Evolutionary conservation across 139 green algal genomes (phyloP), one percentile per base, ranked within the genome.

Genomic region (Trebouxia sp.): DNA sequence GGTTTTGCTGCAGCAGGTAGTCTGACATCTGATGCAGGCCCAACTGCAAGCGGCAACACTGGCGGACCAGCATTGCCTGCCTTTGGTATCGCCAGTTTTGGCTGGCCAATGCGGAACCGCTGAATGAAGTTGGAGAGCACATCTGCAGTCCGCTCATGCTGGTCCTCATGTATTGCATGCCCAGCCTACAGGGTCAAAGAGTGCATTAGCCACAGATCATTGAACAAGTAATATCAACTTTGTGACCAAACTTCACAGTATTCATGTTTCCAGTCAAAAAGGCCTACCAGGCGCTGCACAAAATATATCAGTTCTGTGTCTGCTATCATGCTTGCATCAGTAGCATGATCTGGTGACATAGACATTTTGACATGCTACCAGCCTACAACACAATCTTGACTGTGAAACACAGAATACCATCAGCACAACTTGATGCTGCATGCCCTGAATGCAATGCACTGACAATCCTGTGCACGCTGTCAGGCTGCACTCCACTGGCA

Each of bases 111-210:
- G 10, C 90, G 77, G 82, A 97, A 97, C 4, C 94, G 78, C 12
- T 87, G 53, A 7, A 97, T 75, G 69, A 98, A 97, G 17, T 84
- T 70, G 20, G 80, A 38, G 50, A 98, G 66, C 17, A 90, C 83
- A 42, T 92, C 87, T 24, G 92, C 87, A 5, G 88, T 89, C 42
- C 87, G 79, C 6, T 90, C 84, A 0, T 93, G 80, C 79, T 97
- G 92, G 70, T 98, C 95, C 84, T 98, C 95, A 75, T 98, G 90
- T 72, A 98, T 89, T 15, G 94, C 94, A 80, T 99, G 95, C 7
- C 96, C 96, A n/a, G 93, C 90, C 35, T 92, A 82, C 78, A 77
- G 30, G 17, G n/a, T 3, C 15, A 17, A 32, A 69, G 47, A n/a
- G n/a, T n/a, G n/a, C n/a, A n/a, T n/a, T n/a, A n/a, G n/a, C n/a